Conservation (phyloP, 192 early-diverging fungal species). For the Gonapodya prolifera region DNA sequence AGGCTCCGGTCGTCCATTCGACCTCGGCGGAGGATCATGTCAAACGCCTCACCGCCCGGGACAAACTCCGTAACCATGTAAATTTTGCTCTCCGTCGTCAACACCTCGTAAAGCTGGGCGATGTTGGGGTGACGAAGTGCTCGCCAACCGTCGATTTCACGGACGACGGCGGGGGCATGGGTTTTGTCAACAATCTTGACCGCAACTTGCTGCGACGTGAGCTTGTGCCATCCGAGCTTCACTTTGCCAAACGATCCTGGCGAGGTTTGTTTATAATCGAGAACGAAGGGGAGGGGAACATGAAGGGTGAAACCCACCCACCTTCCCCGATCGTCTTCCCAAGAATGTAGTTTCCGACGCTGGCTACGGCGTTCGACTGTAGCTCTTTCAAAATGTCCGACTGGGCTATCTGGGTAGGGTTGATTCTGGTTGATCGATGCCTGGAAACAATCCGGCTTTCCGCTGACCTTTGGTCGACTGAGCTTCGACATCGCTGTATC, state of each 20-base stretch:
- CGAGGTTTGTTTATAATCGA: not conserved
- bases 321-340: conserved; percentile 38
- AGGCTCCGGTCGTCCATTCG: conserved; percentile 9
- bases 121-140: conserved; percentile 64
- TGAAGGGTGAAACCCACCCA: no score
- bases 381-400: conserved; percentile 43
- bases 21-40: conserved; percentile 13
- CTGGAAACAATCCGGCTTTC: no score
- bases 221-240: conserved; percentile 40
- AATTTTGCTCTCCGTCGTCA: conserved; percentile 56
- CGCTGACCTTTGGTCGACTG: no score
- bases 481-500: no score
- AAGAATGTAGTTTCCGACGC: conserved; percentile 39
- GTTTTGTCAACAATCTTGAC: conserved; percentile 47
- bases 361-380: conserved; percentile 33
- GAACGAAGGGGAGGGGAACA: no score
- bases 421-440: not conserved
- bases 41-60: conserved; percentile 61
- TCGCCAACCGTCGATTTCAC: conserved; percentile 40
- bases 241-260: conserved; percentile 54
- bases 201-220: conserved; percentile 47
- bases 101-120: conserved; percentile 61
- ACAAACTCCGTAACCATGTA: conserved; percentile 72
- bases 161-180: conserved; percentile 40
- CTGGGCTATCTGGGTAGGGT: not conserved